Evolutionary conservation across 192 early-diverging fungal genomes (phyloP).

Genomic region (Linnemannia exigua): DNA sequence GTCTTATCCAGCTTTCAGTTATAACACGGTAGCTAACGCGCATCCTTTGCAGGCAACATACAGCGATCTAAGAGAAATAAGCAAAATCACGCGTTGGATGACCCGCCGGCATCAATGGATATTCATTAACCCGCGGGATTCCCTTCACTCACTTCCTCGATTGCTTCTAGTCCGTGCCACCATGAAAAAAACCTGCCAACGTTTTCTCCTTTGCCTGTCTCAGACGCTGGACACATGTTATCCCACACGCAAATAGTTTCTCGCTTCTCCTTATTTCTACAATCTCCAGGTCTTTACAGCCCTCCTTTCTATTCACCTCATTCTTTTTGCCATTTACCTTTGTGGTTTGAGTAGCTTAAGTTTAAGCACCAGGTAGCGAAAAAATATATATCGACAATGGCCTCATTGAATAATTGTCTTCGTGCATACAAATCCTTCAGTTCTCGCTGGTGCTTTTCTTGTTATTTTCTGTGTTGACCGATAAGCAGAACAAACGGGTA

Average conservation of each 20-base stretch:
- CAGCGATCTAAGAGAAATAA: background rate
- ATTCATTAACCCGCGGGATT: background rate
- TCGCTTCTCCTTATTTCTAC: background rate
- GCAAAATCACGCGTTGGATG: background rate
- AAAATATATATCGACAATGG: background rate
- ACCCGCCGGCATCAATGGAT: background rate
- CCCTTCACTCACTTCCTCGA: background rate
- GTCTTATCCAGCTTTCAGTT: too few species aligned
- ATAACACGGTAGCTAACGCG: background rate
- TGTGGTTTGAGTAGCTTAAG: background rate
- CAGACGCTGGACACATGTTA: background rate
- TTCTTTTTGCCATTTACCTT: background rate
- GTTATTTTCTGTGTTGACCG: background rate
- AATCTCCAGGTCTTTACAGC: background rate
- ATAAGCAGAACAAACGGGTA: background rate
- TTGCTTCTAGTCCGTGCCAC: background rate
- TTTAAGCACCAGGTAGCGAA: background rate
- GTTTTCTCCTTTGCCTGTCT: too few species aligned
- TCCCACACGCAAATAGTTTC: background rate
- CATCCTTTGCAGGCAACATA: background rate
- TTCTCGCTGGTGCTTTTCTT: too few species aligned
- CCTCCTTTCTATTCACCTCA: background rate
- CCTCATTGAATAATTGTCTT: background rate
- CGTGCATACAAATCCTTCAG: too few species aligned
- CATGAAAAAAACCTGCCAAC: background rate